Base-by-base conservation (phyloP, 139 green algal genomes). In the Deuterostichococcus epilithicus region DNA sequence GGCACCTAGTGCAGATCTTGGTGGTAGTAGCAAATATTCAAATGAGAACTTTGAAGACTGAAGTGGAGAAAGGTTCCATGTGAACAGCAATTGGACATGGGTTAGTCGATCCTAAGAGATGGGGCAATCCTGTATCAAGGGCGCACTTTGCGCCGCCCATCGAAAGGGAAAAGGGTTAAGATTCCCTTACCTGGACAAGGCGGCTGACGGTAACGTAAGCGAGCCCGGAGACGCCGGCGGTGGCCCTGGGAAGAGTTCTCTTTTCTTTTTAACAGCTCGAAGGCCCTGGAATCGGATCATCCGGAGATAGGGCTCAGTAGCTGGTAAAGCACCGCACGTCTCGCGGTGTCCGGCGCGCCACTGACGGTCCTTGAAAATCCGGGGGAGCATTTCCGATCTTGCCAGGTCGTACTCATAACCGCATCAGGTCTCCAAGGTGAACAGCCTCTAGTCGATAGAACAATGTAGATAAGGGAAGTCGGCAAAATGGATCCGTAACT, bases 401-500 rank as follows among this genome's bases (percentile, higher is more conserved):
- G 85, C 85, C 89, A 85, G 86, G 85, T 94, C 91, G 90, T 96
- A 94, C 92, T 92, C 90, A 93, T 95, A 97, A 95, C 92, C 91
- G 92, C 92, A 97, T 93, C 92, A 97, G 92, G 92, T 97, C 91
- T 97, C 92, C 92, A 94, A 97, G 92, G 91, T 97, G 89, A 96
- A 91, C 90, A 95, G 92, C 92, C 91, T 97, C 92, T 96, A 91
- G 91, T 94, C 89, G 87, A 95, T 95, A 93, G 90, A 94, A 94
- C 85, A 94, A 94, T 94, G 91, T 96, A 94, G 92, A 90, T 94
- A 96, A 96, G 91, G 91, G 91, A 96, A 96, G 91, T 96, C 91
- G 91, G 91, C 91, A 96, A 96, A 95, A 94, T 94, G 86, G 90
- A 92, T 96, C 88, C 91, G 91, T 96, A 96, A 96, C 89, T 94